Evolutionary conservation across 2,329 filamentous ascomycete species (phyloP).

Genomic region (Neocatenulostroma microsporum): DNA sequence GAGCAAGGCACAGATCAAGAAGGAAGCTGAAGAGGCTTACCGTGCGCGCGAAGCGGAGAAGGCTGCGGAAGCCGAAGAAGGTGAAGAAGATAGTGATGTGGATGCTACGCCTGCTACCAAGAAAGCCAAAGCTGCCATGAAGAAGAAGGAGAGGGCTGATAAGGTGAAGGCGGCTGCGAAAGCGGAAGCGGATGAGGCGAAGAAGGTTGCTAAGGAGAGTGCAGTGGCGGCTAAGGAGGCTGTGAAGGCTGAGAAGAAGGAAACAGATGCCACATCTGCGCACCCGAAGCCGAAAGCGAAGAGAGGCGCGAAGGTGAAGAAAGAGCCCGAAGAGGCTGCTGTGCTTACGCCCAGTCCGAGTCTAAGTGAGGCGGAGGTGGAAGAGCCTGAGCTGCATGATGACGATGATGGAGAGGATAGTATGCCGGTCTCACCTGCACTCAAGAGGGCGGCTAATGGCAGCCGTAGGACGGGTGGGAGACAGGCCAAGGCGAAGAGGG

Average conservation of each 20-base stretch:
- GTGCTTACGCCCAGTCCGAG: slow-evolving; percentile 38
- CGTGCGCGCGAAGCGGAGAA: slow-evolving; percentile 20
- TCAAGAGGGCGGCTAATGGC: slow-evolving; percentile 2
- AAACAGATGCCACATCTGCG: too few relatives aligned
- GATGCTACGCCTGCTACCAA: slow-evolving; percentile 33
- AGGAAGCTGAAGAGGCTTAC: slow-evolving; percentile 22
- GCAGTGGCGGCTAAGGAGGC: slow-evolving; percentile 9
- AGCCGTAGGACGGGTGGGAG: slow-evolving; percentile 5
- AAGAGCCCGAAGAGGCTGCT: slow-evolving; percentile 29
- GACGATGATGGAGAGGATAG: slow-evolving; percentile 28
- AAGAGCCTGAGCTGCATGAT: slow-evolving; percentile 30
- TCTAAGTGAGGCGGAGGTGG: slow-evolving; percentile 28
- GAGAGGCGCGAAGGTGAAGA: slow-evolving; percentile 15
- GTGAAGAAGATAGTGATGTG: too few relatives aligned
- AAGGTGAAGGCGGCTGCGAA: slow-evolving; percentile 27
- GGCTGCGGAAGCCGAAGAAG: too few relatives aligned
- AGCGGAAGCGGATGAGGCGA: slow-evolving; percentile 14
- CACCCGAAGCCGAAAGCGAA: slow-evolving; percentile 15
- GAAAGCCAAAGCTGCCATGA: slow-evolving; percentile 29
- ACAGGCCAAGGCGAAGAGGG: slow-evolving; percentile 11
- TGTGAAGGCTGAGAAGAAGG: slow-evolving; percentile 13
- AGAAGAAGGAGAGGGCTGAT: slow-evolving; percentile 16
- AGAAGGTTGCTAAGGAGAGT: slow-evolving; percentile 5
- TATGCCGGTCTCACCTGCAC: slow-evolving; percentile 3
- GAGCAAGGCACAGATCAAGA: slow-evolving; percentile 28